Evolutionary conservation across 306 rosid genomes (phyloP).

Genomic region (barrel medic (Medicago truncatula)): DNA sequence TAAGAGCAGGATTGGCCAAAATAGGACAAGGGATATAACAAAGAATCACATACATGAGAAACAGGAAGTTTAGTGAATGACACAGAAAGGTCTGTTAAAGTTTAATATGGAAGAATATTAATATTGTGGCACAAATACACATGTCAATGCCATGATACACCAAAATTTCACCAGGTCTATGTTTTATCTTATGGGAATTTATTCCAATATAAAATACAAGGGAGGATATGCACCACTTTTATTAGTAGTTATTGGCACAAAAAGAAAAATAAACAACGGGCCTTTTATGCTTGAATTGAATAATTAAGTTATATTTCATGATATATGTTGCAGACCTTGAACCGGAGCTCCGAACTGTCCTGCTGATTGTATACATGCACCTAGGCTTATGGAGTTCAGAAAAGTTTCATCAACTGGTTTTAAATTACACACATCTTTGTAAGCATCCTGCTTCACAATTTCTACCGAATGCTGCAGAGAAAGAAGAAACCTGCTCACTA

Average conservation of each 20-base stretch:
- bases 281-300: too few relatives aligned
- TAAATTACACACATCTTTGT: conserved; percentile 39
- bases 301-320: too few relatives aligned
- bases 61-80: conserved; percentile 12
- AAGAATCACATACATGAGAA: background rate
- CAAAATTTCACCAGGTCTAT: too few relatives aligned
- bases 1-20: background rate
- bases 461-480: conserved; percentile 53
- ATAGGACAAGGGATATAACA: background rate
- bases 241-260: too few relatives aligned
- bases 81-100: background rate
- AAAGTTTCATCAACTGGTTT: conserved; percentile 35
- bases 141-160: too few relatives aligned
- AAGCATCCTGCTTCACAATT: conserved; percentile 49
- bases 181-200: too few relatives aligned
- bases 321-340: conserved; percentile 37
- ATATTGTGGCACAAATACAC: too few relatives aligned
- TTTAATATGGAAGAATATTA: too few relatives aligned
- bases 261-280: too few relatives aligned
- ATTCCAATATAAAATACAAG: too few relatives aligned
- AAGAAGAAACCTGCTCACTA: too few relatives aligned
- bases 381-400: conserved; percentile 29
- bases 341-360: conserved; percentile 1
- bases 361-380: conserved; percentile 37
- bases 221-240: too few relatives aligned